Evolutionary conservation across 1,139 yeast species (phyloP).

Genomic region (Hemisphaericaspora subhashii): DNA sequence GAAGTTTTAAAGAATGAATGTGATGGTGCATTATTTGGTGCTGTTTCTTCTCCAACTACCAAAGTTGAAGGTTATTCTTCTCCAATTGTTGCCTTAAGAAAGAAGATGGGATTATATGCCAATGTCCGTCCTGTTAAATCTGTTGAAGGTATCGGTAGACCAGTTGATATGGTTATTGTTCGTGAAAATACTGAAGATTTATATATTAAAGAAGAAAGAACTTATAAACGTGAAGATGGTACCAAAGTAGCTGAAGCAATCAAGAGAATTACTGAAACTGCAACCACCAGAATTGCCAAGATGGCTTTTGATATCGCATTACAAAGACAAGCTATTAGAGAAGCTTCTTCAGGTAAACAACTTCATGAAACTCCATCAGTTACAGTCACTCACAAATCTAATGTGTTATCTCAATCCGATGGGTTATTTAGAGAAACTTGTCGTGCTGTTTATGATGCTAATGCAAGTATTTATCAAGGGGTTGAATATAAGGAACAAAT

Average conservation of each 20-base stretch:
- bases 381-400: constrained; percentile 95
- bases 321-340: constrained; percentile 83
- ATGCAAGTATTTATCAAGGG: constrained; percentile 54
- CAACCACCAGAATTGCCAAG: constrained; percentile 81
- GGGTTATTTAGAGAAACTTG: constrained; percentile 95
- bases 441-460: constrained; percentile 69
- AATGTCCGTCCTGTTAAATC: constrained; percentile 97
- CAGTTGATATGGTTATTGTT: constrained; percentile 95
- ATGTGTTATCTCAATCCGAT: constrained; percentile 88
- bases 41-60: constrained; percentile 91
- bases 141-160: constrained; percentile 78
- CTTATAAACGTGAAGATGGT: constrained; percentile 68
- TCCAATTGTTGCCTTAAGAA: constrained; percentile 96
- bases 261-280: constrained; percentile 89
- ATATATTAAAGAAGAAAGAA: constrained; percentile 88
- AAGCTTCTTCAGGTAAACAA: constrained; percentile 46
- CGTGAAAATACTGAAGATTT: constrained; percentile 98
- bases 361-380: constrained; percentile 64
- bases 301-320: constrained; percentile 92
- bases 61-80: constrained; percentile 97
- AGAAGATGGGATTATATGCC: constrained; percentile 91
- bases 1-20: constrained; percentile 75
- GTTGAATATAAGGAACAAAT: constrained; percentile 87
- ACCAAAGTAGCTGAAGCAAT: constrained; percentile 94
- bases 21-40: constrained; percentile 97